Conservation (phyloP, 2,329 filamentous ascomycete genomes). For the Xylaria sp. region DNA sequence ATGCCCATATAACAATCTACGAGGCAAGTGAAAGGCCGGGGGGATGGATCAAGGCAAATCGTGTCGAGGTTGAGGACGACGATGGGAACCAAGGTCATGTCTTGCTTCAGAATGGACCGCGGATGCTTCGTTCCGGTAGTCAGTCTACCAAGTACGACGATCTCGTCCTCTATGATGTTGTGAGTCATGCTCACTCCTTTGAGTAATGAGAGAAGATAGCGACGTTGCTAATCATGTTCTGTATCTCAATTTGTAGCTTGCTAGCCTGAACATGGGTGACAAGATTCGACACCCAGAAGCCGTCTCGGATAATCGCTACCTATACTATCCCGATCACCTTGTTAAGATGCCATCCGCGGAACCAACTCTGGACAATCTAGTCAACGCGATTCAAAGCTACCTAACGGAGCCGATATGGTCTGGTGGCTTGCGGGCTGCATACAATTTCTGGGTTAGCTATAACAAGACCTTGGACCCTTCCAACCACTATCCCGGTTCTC, state of each 20-base stretch:
- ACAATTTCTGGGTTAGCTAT: constrained; percentile 13
- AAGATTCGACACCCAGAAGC: constrained; percentile 59
- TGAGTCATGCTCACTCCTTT: constrained; percentile 47
- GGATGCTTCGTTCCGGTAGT: constrained; percentile 67
- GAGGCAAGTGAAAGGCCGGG: constrained; percentile 74
- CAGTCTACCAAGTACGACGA: constrained; percentile 58
- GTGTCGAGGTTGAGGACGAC: constrained; percentile 62
- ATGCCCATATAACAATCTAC: constrained; percentile 77
- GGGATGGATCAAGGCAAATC: constrained; percentile 80
- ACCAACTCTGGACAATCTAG: constrained; percentile 19
- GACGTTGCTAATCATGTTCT: constrained; percentile 10
- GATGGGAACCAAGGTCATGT: constrained; percentile 63
- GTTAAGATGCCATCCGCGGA: constrained; percentile 52
- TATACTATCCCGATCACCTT: constrained; percentile 88
- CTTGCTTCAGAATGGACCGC: constrained; percentile 82
- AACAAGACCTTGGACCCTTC: background rate
- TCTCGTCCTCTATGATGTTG: constrained; percentile 72
- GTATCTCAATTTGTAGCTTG: constrained; percentile 51
- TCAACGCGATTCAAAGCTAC: constrained; percentile 15
- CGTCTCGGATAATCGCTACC: constrained; percentile 67
- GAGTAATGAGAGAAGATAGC: background rate
- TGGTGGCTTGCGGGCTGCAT: constrained; percentile 22
- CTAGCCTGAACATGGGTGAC: constrained; percentile 60
- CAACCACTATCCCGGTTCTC: background rate
- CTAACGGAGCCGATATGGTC: constrained; percentile 38